These are phyloP conservation scores for Pythium guiyangense DNA, from an alignment of 352 stramenopile genomes.

Conservation along the genomic window DNA sequence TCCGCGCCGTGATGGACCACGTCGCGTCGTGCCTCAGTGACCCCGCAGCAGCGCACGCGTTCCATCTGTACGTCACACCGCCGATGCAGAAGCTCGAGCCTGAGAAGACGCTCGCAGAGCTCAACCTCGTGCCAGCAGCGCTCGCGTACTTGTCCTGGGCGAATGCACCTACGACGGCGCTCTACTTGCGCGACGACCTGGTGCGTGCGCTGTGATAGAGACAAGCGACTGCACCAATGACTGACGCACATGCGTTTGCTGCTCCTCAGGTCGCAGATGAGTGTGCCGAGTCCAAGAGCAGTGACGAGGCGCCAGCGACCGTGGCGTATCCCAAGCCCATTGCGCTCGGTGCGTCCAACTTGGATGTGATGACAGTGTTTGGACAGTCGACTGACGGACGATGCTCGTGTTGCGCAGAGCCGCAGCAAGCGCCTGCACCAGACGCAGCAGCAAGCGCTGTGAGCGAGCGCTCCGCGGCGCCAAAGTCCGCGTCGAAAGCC, in stretches of 20 bases:
- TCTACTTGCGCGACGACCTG: slow-evolving; percentile 58
- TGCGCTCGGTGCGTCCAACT: slow-evolving; percentile 23
- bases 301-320: slow-evolving; percentile 15
- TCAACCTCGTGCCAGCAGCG: slow-evolving; percentile 74
- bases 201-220: slow-evolving; percentile 20
- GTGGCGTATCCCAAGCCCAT: slow-evolving; percentile 43
- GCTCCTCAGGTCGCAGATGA: slow-evolving; percentile 23
- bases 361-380: not conserved
- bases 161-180: slow-evolving; percentile 18
- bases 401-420: slow-evolving; percentile 15
- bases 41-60: slow-evolving; percentile 21
- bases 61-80: slow-evolving; percentile 81
- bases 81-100: slow-evolving; percentile 57
- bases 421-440: slow-evolving; percentile 10
- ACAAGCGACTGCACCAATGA: not conserved
- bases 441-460: slow-evolving; percentile 5
- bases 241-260: not conserved
- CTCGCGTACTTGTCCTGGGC: slow-evolving; percentile 76
- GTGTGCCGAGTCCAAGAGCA: slow-evolving; percentile 38
- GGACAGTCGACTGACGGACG: not conserved
- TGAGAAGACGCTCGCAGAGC: slow-evolving; percentile 54
- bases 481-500: slow-evolving; percentile 28
- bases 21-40: slow-evolving; percentile 45
- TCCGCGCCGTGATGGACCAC: slow-evolving; percentile 65
- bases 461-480: slow-evolving; percentile 19